phyloP scores from a whole-genome alignment of 345 rosid genomes.

The Rubroshorea leprosula region DNA sequence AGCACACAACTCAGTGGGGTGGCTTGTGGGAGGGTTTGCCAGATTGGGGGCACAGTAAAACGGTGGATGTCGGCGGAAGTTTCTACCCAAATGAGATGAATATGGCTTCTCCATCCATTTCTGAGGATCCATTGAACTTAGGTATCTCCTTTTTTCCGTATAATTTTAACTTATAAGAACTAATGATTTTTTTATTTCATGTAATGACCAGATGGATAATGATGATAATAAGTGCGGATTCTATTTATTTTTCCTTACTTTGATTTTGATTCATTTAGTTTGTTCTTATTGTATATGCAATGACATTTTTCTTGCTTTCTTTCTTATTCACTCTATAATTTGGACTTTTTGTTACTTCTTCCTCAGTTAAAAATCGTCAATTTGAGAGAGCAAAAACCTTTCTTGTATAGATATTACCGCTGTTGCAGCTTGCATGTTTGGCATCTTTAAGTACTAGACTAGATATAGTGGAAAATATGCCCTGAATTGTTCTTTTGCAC shows the following conservation, averaged over 20 bases:
- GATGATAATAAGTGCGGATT: neutral
- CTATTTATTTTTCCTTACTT: neutral
- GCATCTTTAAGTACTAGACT: neutral
- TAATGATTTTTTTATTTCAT: neutral
- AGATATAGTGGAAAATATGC: neutral
- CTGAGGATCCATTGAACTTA: slow-evolving; percentile 23
- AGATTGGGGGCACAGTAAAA: slow-evolving; percentile 25
- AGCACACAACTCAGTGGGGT: slow-evolving; percentile 20
- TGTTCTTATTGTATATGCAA: neutral
- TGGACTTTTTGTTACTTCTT: neutral
- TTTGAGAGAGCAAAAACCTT: neutral
- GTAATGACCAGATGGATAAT: neutral
- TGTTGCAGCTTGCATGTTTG: neutral
- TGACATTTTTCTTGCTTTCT: neutral
- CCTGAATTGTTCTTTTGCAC: neutral
- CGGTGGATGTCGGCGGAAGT: slow-evolving; percentile 20
- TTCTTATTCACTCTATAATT: neutral
- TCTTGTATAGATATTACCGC: neutral
- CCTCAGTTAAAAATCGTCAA: neutral
- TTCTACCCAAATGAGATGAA: slow-evolving; percentile 24
- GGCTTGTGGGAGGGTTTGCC: slow-evolving; percentile 29
- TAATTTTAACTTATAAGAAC: neutral
- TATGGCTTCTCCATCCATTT: slow-evolving; percentile 16
- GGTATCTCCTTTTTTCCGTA: slow-evolving; percentile 25
- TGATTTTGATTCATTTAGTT: neutral